A percentile compares a stretch with the other conserved stretches of the same genome.
These are phyloP conservation scores for Lactarius deliciosus DNA, from an alignment of 768 basidiomycete species.

Conservation along the genomic window DNA sequence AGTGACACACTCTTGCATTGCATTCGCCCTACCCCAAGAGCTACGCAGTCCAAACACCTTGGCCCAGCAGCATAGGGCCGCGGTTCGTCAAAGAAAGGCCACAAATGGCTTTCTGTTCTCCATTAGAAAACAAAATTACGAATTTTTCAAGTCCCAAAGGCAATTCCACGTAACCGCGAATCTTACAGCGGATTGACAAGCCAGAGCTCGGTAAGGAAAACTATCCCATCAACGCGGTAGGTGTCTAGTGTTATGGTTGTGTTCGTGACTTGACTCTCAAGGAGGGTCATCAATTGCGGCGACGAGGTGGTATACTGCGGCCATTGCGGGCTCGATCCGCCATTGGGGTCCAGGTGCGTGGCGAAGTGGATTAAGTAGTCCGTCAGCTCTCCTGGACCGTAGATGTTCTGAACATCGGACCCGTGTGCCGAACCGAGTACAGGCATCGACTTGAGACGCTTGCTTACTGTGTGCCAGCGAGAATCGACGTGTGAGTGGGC, in stretches of 20 bases:
- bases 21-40: too few relatives aligned
- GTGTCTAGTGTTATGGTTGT: slow-evolving; percentile 27
- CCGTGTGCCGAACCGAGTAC: slow-evolving; percentile 30
- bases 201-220: slow-evolving; percentile 9
- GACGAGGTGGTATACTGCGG: slow-evolving; percentile 21
- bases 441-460: slow-evolving; percentile 35
- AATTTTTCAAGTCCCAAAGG: too few relatives aligned
- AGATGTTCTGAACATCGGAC: slow-evolving; percentile 22
- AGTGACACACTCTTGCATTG: too few relatives aligned
- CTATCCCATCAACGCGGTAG: slow-evolving; percentile 20
- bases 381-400: slow-evolving; percentile 21
- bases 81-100: too few relatives aligned
- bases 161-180: too few relatives aligned
- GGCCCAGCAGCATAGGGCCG: too few relatives aligned
- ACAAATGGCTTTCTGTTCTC: too few relatives aligned
- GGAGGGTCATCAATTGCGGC: slow-evolving; percentile 19
- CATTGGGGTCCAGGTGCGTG: slow-evolving; percentile 35
- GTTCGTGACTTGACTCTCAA: not conserved
- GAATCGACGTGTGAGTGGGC: too few relatives aligned
- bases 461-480: slow-evolving; percentile 35
- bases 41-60: too few relatives aligned
- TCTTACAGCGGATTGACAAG: not conserved
- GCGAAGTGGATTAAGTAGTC: slow-evolving; percentile 32
- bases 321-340: slow-evolving; percentile 18
- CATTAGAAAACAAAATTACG: too few relatives aligned